Evolutionary conservation across 495 filamentous ascomycete species (phyloP).

Genomic region (Hypoxylon crocopeplum): DNA sequence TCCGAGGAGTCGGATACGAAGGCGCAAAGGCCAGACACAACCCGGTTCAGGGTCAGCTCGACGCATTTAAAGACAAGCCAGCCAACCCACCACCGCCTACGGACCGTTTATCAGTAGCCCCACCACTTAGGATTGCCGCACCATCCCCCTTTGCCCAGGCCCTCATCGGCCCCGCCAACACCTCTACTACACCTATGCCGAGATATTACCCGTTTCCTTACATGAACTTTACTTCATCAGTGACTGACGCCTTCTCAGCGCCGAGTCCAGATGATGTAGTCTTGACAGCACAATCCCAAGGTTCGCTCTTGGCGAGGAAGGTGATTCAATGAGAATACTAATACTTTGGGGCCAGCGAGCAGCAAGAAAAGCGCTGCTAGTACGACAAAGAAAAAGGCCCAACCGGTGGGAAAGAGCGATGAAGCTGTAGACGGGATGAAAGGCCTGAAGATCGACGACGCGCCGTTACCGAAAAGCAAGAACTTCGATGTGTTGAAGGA

Average conservation of each 20-base stretch:
- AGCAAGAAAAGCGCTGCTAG: slow-evolving; percentile 47
- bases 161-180: slow-evolving; percentile 61
- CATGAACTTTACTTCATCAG: slow-evolving; percentile 46
- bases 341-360: slow-evolving; percentile 54
- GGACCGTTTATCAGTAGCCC: not conserved
- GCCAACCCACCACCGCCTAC: not conserved
- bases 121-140: slow-evolving; percentile 18
- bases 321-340: slow-evolving; percentile 44
- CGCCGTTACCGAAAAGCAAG: slow-evolving; percentile 79
- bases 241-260: slow-evolving; percentile 73
- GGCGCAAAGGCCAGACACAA: not conserved
- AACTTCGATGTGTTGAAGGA: slow-evolving; percentile 85
- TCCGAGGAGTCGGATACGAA: not conserved
- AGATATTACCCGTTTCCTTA: slow-evolving; percentile 60
- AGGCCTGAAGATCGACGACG: slow-evolving; percentile 69
- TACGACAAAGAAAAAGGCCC: slow-evolving; percentile 45
- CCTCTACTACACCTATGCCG: slow-evolving; percentile 43
- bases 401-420: slow-evolving; percentile 34
- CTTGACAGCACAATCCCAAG: slow-evolving; percentile 86
- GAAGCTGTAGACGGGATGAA: slow-evolving; percentile 59
- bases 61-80: not conserved
- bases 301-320: slow-evolving; percentile 65
- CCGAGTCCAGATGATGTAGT: slow-evolving; percentile 96
- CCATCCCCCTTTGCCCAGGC: slow-evolving; percentile 75
- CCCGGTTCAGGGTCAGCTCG: slow-evolving; percentile 1